phyloP scores from a whole-genome alignment of 176 grass and related monocot species.

The Carex scoparia region DNA sequence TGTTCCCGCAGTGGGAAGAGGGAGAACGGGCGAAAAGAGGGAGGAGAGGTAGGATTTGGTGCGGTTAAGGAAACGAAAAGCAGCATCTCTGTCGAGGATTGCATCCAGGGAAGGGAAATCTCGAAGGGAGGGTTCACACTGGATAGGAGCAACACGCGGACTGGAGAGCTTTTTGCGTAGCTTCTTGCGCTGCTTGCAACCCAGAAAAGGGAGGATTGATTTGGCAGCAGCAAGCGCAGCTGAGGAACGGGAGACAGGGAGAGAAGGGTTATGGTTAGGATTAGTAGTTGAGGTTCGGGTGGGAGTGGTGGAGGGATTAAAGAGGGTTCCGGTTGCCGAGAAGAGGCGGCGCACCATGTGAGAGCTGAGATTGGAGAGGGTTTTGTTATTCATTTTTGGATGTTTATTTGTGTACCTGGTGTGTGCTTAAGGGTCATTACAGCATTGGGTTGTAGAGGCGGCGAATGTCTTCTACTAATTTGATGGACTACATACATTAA shows the following conservation, averaged over 20 bases:
- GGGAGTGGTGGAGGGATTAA: constrained; percentile 9
- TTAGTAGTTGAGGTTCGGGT: neutral
- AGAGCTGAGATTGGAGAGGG: neutral
- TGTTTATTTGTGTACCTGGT: neutral
- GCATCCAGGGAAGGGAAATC: constrained; percentile 38
- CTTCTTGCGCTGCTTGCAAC: constrained; percentile 65
- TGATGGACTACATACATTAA: neutral
- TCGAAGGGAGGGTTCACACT: constrained; percentile 41
- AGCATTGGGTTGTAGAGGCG: too few species aligned
- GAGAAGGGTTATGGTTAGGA: neutral
- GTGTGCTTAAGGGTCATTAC: too few species aligned
- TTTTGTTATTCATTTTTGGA: neutral
- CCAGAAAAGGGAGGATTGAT: constrained; percentile 59
- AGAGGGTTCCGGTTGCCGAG: constrained; percentile 37
- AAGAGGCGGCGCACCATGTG: constrained; percentile 41
- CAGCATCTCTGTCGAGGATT: constrained; percentile 47
- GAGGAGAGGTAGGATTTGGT: constrained; percentile 52
- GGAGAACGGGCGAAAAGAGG: constrained; percentile 47
- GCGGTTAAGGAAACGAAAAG: constrained; percentile 64
- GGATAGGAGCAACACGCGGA: constrained; percentile 60
- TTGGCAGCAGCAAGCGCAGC: constrained; percentile 31
- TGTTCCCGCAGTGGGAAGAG: constrained; percentile 51
- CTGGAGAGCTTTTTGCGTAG: constrained; percentile 63
- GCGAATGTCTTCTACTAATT: neutral
- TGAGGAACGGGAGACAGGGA: neutral